phyloP scores from a whole-genome alignment of 148 eudicot genomes.

The Camellia granthamiana region DNA sequence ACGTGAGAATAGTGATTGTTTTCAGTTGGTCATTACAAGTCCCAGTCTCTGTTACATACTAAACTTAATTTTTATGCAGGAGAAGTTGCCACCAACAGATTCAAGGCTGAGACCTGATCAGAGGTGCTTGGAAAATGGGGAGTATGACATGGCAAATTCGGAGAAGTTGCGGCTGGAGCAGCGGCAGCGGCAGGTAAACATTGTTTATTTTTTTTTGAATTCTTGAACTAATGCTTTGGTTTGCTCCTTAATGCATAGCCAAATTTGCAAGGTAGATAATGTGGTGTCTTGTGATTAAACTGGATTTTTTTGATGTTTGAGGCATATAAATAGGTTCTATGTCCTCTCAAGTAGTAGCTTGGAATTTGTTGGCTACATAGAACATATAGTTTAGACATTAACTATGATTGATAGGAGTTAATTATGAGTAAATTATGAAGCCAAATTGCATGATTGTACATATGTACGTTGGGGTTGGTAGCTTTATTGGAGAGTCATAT shows the following conservation, averaged over 20 bases:
- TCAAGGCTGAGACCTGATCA: constrained; percentile 94
- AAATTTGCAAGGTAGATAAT: neutral
- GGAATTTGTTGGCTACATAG: neutral
- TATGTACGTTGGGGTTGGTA: neutral
- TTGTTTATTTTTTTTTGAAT: neutral
- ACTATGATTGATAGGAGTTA: neutral
- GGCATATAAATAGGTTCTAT: neutral
- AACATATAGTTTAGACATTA: neutral
- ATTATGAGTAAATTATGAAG: too few species aligned
- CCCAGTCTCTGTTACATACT: neutral
- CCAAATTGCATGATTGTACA: neutral
- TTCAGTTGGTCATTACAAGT: neutral
- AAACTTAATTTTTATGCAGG: constrained; percentile 33
- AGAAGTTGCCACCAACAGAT: constrained; percentile 87
- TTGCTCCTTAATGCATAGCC: constrained; percentile 1
- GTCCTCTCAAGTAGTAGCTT: neutral
- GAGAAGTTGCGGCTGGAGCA: constrained; percentile 88
- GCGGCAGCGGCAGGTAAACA: constrained; percentile 80
- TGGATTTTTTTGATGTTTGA: neutral
- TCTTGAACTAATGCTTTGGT: neutral
- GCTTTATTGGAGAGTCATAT: neutral
- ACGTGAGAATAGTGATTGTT: neutral
- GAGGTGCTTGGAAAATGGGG: constrained; percentile 79
- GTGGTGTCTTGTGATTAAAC: neutral
- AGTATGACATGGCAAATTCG: constrained; percentile 78